These are phyloP conservation scores for Ophiostoma triangulosporum DNA, from an alignment of 2,329 filamentous ascomycete genomes.

Conservation along the genomic window DNA sequence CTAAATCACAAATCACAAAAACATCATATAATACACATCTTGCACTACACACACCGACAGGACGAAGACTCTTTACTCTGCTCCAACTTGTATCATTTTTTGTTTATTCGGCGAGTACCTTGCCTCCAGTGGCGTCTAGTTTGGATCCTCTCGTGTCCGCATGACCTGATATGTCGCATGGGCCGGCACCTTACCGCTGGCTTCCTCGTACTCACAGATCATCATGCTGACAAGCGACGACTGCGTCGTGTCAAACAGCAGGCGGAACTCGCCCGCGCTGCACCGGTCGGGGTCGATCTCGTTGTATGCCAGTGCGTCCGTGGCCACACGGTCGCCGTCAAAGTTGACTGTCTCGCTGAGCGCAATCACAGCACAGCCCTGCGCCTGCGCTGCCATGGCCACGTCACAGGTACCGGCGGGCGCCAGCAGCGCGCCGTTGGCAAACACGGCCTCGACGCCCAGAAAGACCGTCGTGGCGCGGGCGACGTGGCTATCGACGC, in stretches of 20 bases:
- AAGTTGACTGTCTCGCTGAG: constrained; percentile 95
- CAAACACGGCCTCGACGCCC: constrained; percentile 88
- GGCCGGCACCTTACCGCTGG: constrained; percentile 74
- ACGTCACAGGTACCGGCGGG: constrained; percentile 77
- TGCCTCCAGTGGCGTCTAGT: neutral
- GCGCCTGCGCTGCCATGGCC: constrained; percentile 65
- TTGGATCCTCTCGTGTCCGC: constrained; percentile 39
- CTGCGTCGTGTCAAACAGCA: constrained; percentile 87
- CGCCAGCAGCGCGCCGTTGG: constrained; percentile 82
- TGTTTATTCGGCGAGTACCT: neutral
- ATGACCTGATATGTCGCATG: constrained; percentile 62
- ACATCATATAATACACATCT: neutral
- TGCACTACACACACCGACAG: neutral
- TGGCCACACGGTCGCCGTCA: constrained; percentile 66
- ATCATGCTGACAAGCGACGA: constrained; percentile 79
- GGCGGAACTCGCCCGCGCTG: constrained; percentile 37
- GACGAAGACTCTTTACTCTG: neutral
- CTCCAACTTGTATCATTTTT: neutral
- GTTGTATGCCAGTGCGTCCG: constrained; percentile 88
- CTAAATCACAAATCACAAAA: neutral
- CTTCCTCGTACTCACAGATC: constrained; percentile 85
- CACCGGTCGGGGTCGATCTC: constrained; percentile 70
- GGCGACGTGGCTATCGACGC: constrained; percentile 59
- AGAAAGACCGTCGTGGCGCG: constrained; percentile 58
- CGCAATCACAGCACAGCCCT: constrained; percentile 69